Evolutionary conservation across 2,329 filamentous ascomycete species (phyloP), one percentile per base, ranked within the genome.

Genomic region (Coleophoma crateriformis): DNA sequence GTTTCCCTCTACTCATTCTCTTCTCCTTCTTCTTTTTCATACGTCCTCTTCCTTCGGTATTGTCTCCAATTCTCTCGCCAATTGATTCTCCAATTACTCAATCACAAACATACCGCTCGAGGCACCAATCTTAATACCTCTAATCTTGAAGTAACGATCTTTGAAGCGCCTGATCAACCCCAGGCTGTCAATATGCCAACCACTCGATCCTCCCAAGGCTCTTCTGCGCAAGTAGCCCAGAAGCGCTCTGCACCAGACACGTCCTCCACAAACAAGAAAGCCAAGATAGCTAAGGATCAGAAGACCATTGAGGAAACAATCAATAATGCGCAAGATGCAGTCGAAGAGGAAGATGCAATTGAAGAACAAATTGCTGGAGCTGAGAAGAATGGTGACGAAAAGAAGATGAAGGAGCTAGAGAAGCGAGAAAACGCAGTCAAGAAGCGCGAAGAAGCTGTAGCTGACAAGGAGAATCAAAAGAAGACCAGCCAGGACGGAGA

Each of bases 231-330:
- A 27, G 27, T 27, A 27, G 8, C 27, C 8, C 27, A 27, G 8
- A 27, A 27, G 8, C 27, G 27, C 8, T 27, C 27, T 10, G 27
- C 35, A 38, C 35, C 35, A 38, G 35, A 38, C 7, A 17, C 7
- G 2, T 17, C 35, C 35, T 27, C 27, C 8, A 3, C 64, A 0
- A 76, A 74, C 39, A 71, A 52, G 14, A 46, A 50, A 33, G 13
- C 48, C 20, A 53, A 53, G 34, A 34, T 40, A 5, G 49, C 49
- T 37, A 51, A 53, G 14, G 55, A 61, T 35, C 62, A 64, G 41
- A 59, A 63, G 51, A 61, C 60, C 4, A 52, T 62, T 42, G 62
- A 64, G 49, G 60, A 63, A 45, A 49, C 49, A 12, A 55, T 49
- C 22, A 46, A 48, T 22, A 35, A 33, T 38, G 40, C 39, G 20